Percentiles rank a stretch among this genome's conserved stretches.
phyloP scores from a whole-genome alignment of 768 basidiomycete genomes.

The Candolleomyces eurysporus region DNA sequence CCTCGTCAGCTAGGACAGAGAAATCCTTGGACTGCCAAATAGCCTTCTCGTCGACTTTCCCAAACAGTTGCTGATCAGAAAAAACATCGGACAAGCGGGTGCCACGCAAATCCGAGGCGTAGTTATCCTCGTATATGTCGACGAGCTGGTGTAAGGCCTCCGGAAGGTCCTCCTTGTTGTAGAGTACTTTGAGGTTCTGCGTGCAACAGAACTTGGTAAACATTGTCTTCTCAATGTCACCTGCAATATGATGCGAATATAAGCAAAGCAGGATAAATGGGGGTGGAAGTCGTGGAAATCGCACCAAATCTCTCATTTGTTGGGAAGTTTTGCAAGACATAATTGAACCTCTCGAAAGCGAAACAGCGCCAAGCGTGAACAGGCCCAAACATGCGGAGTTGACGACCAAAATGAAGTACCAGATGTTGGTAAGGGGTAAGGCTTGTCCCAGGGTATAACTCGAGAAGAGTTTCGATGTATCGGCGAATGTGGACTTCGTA shows the following conservation, averaged over 20 bases:
- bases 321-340: constrained; percentile 1
- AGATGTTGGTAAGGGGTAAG: constrained; percentile 39
- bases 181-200: not conserved
- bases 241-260: too few species aligned
- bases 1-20: not conserved
- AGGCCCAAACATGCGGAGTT: constrained; percentile 32
- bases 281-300: too few species aligned
- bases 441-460: constrained; percentile 26
- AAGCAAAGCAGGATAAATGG: too few species aligned
- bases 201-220: not conserved
- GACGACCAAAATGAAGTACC: constrained; percentile 31
- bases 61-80: not conserved
- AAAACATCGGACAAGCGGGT: not conserved
- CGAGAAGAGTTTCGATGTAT: constrained; percentile 28
- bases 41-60: not conserved
- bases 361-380: constrained; percentile 35
- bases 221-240: not conserved
- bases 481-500: constrained; percentile 27
- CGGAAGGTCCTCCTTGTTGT: not conserved
- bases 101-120: not conserved
- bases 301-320: constrained; percentile 5
- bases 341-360: constrained; percentile 18
- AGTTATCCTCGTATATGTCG: not conserved
- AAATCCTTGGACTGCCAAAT: not conserved
- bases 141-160: not conserved